These are phyloP conservation scores for Ophiocordyceps camponoti-leonardi DNA, from an alignment of 2,329 filamentous ascomycete genomes.

Conservation along the genomic window DNA sequence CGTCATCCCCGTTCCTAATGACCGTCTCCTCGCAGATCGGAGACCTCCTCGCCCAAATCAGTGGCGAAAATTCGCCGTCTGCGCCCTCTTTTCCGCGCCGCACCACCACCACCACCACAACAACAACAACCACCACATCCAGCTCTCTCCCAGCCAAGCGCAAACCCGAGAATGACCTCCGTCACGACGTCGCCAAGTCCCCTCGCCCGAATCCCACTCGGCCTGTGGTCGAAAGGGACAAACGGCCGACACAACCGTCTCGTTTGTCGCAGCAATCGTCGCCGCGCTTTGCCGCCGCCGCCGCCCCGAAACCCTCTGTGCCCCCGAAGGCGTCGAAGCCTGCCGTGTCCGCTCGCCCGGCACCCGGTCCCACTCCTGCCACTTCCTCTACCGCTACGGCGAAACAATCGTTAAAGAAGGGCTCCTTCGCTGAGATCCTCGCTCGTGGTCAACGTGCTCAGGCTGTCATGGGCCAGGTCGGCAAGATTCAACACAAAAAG, in stretches of 20 bases:
- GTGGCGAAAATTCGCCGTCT: conserved; percentile 27
- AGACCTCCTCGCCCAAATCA: conserved; percentile 35
- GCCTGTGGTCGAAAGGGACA: background rate
- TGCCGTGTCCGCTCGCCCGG: conserved; percentile 7
- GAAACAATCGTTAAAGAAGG: conserved; percentile 45
- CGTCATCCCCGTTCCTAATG: background rate
- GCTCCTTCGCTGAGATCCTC: conserved; percentile 59
- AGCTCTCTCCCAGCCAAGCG: conserved; percentile 26
- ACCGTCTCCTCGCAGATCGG: conserved; percentile 10
- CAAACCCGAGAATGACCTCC: conserved; percentile 36
- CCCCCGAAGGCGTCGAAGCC: conserved; percentile 2
- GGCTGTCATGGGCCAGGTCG: conserved; percentile 40
- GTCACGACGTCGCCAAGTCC: conserved; percentile 22
- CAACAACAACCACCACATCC: conserved; percentile 1
- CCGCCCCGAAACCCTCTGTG: conserved; percentile 3
- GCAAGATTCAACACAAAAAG: conserved; percentile 59
- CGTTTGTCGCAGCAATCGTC: background rate
- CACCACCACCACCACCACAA: background rate
- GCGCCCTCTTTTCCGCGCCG: conserved; percentile 11
- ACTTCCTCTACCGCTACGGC: conserved; percentile 24
- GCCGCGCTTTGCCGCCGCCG: conserved; percentile 6
- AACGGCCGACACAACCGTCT: background rate
- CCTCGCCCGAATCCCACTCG: conserved; percentile 14
- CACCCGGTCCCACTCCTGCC: conserved; percentile 8
- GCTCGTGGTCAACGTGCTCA: conserved; percentile 53